These are phyloP conservation scores for Yamagishiella unicocca DNA, from an alignment of 139 green algal genomes.

Conservation along the genomic window DNA sequence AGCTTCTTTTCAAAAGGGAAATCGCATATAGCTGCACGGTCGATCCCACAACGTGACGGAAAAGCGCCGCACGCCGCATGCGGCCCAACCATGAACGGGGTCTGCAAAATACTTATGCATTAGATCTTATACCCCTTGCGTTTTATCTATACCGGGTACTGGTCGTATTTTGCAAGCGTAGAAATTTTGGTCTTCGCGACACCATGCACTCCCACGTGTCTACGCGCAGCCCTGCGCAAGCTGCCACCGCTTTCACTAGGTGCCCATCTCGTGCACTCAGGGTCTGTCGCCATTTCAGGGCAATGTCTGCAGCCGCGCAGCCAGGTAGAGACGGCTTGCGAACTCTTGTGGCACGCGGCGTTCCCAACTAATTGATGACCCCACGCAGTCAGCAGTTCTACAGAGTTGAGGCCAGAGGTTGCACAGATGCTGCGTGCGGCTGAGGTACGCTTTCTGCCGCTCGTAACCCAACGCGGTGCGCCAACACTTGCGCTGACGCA, in stretches of 20 bases:
- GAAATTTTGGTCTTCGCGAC: no score
- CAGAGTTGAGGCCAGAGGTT: constrained; percentile 20
- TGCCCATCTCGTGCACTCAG: background rate
- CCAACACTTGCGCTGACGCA: no score
- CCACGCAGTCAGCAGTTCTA: background rate
- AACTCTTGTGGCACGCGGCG: background rate
- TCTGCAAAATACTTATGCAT: no score
- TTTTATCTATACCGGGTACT: no score
- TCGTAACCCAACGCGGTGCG: no score
- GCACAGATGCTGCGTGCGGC: background rate
- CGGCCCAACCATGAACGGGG: no score
- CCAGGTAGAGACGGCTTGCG: background rate
- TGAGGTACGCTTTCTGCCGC: background rate
- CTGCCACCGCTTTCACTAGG: background rate
- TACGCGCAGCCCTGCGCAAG: background rate
- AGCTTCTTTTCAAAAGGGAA: no score
- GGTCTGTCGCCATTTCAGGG: background rate
- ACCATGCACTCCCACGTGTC: background rate
- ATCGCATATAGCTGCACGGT: no score
- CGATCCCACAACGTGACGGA: no score
- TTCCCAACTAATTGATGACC: background rate
- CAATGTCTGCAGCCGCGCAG: background rate
- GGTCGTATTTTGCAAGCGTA: no score
- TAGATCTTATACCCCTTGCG: no score
- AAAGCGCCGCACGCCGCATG: no score